Evolutionary conservation across 2,329 filamentous ascomycete genomes (phyloP).

Genomic region (Aspergillus floridensis): DNA sequence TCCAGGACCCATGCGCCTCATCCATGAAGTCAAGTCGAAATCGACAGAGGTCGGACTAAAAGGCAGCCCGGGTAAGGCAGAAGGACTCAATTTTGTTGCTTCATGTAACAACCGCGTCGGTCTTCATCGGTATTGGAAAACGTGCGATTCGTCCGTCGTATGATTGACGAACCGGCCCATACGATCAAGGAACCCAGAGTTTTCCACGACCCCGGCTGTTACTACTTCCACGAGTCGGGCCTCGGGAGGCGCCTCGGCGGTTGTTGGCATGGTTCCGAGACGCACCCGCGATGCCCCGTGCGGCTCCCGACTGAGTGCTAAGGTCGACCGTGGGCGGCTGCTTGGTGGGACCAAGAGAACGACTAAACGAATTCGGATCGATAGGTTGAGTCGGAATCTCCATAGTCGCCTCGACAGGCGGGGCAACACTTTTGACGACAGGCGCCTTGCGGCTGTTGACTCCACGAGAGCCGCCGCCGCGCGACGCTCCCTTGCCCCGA

Average conservation of each 20-base stretch:
- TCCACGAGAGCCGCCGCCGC: slow-evolving; percentile 27
- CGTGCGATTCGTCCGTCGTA: slow-evolving; percentile 22
- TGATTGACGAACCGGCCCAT: slow-evolving; percentile 16
- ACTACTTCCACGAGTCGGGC: slow-evolving; percentile 37
- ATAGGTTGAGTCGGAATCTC: slow-evolving; percentile 49
- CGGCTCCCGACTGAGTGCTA: slow-evolving; percentile 32
- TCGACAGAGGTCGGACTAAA: slow-evolving; percentile 17
- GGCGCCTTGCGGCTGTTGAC: slow-evolving; percentile 32
- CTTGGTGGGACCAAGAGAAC: slow-evolving; percentile 36
- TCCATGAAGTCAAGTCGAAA: slow-evolving; percentile 17
- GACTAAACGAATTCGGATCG: slow-evolving; percentile 49
- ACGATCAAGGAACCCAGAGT: slow-evolving; percentile 46
- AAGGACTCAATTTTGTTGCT: slow-evolving; percentile 15
- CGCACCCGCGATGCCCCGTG: slow-evolving; percentile 34
- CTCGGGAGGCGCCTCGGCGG: slow-evolving; percentile 37
- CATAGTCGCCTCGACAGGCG: slow-evolving; percentile 31
- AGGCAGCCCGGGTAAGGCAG: slow-evolving; percentile 19
- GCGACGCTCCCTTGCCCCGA: slow-evolving; percentile 35
- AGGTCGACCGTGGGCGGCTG: slow-evolving; percentile 28
- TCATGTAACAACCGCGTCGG: slow-evolving; percentile 21
- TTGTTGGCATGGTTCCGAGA: slow-evolving; percentile 32
- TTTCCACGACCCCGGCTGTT: slow-evolving; percentile 42
- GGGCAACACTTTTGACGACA: slow-evolving; percentile 22
- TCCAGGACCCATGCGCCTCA: slow-evolving; percentile 19
- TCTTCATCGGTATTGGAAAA: slow-evolving; percentile 19